Evolutionary conservation across 352 stramenopile genomes (phyloP).

Genomic region (Phytopythium oedochilum): DNA sequence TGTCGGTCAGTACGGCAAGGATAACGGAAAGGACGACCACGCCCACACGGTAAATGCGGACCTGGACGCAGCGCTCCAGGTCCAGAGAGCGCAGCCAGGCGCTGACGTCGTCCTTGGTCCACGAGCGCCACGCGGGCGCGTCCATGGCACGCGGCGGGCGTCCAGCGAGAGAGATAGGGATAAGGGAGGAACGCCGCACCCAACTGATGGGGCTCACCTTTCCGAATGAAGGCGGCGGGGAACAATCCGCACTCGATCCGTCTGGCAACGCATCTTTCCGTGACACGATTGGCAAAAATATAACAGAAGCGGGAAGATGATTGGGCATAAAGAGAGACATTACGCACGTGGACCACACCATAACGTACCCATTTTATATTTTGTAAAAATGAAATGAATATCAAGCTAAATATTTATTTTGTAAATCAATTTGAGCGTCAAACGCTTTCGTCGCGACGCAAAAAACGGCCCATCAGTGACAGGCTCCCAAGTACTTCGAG

Average conservation of each 20-base stretch:
- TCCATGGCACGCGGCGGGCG: constrained; percentile 3
- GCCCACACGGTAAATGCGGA: background rate
- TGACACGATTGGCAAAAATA: background rate
- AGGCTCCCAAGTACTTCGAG: too few relatives aligned
- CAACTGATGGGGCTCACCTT: too few relatives aligned
- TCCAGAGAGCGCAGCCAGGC: constrained; percentile 26
- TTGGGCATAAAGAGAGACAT: background rate
- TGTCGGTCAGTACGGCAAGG: too few relatives aligned
- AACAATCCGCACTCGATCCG: too few relatives aligned
- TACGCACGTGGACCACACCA: background rate
- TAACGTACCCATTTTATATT: constrained; percentile 5
- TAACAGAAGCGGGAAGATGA: background rate
- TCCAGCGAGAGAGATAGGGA: background rate
- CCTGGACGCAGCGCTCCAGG: constrained; percentile 25
- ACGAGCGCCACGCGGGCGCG: constrained; percentile 20
- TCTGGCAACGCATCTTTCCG: background rate
- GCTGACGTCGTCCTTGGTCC: constrained; percentile 31
- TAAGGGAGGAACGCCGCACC: too few relatives aligned
- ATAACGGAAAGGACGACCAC: background rate
- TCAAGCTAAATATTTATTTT: too few relatives aligned
- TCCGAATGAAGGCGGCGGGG: too few relatives aligned
- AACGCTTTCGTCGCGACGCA: too few relatives aligned
- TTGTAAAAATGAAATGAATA: too few relatives aligned
- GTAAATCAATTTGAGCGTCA: too few relatives aligned
- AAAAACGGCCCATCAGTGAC: too few relatives aligned